Conservation (phyloP, 331 rosid species). For the Dryas integrifolia region DNA sequence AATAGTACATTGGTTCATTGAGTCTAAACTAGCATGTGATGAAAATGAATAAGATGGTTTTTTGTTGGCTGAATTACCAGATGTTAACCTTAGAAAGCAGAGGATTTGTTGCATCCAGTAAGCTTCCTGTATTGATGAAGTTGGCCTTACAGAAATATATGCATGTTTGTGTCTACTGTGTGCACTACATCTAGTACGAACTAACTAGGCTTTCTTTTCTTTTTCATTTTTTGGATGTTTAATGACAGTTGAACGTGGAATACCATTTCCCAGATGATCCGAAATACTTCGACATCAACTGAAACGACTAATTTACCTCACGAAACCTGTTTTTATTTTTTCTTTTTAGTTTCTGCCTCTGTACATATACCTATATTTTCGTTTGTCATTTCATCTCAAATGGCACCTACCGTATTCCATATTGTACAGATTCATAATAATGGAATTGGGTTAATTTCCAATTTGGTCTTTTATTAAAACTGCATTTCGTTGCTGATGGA, state of each 20-base stretch:
- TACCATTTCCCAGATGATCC: slow-evolving; percentile 98
- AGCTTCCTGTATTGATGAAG: background rate
- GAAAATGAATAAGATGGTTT: background rate
- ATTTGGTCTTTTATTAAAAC: background rate
- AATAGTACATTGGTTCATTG: background rate
- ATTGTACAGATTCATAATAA: background rate
- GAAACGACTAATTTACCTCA: slow-evolving; percentile 32
- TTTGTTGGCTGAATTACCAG: too few species aligned
- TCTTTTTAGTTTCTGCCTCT: background rate
- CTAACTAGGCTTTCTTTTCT: slow-evolving; percentile 7
- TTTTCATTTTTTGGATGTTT: slow-evolving; percentile 3
- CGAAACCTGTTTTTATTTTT: background rate
- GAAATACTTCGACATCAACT: slow-evolving; percentile 78
- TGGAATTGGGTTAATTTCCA: background rate
- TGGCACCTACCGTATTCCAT: slow-evolving; percentile 28
- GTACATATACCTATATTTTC: slow-evolving; percentile 11
- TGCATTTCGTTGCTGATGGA: too few species aligned
- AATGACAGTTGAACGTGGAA: slow-evolving; percentile 87
- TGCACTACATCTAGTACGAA: background rate
- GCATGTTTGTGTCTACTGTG: background rate
- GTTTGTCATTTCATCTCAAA: slow-evolving; percentile 28
- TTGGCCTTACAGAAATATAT: slow-evolving; percentile 1
- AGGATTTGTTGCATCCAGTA: background rate
- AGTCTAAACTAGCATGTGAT: background rate
- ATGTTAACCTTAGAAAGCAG: too few species aligned